Conservation (phyloP, 257 asterid genomes). For the Salvia miltiorrhiza region DNA sequence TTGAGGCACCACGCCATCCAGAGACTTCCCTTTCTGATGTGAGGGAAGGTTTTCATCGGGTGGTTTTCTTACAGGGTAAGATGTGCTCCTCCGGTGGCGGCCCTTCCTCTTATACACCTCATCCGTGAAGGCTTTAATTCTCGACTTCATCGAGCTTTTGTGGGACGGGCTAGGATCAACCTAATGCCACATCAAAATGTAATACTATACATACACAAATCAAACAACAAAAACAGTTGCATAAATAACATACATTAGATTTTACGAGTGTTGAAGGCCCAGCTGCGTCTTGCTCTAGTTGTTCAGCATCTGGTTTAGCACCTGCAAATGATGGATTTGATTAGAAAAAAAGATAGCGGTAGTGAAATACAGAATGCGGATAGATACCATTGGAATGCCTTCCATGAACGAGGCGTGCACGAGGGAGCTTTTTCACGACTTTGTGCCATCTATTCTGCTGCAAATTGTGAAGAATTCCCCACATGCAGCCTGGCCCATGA, state of each 20-base stretch:
- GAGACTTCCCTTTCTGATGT: slow-evolving; percentile 22
- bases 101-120: slow-evolving; percentile 47
- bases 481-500: slow-evolving; percentile 52
- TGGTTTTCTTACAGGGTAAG: slow-evolving; percentile 38
- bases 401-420: slow-evolving; percentile 25
- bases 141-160: slow-evolving; percentile 65
- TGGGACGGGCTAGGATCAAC: slow-evolving; percentile 30
- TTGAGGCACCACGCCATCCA: neutral
- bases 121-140: slow-evolving; percentile 53
- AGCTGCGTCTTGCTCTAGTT: slow-evolving; percentile 18
- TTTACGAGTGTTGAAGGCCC: slow-evolving; percentile 21
- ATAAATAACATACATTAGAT: neutral
- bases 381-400: slow-evolving; percentile 28
- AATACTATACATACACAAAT: too few relatives aligned
- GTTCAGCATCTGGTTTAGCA: slow-evolving; percentile 10
- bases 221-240: neutral
- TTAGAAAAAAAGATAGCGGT: too few relatives aligned
- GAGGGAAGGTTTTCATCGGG: slow-evolving; percentile 15
- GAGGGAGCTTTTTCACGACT: slow-evolving; percentile 56
- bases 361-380: too few relatives aligned
- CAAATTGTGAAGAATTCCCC: slow-evolving; percentile 62
- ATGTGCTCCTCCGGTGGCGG: slow-evolving; percentile 61
- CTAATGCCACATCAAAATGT: slow-evolving; percentile 22
- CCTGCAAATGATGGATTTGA: neutral
- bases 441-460: slow-evolving; percentile 43